A percentile compares a stretch with the other conserved stretches of the same genome.
These are phyloP conservation scores for Melaleuca quinquenervia DNA, from an alignment of 345 rosid genomes.

Conservation along the genomic window DNA sequence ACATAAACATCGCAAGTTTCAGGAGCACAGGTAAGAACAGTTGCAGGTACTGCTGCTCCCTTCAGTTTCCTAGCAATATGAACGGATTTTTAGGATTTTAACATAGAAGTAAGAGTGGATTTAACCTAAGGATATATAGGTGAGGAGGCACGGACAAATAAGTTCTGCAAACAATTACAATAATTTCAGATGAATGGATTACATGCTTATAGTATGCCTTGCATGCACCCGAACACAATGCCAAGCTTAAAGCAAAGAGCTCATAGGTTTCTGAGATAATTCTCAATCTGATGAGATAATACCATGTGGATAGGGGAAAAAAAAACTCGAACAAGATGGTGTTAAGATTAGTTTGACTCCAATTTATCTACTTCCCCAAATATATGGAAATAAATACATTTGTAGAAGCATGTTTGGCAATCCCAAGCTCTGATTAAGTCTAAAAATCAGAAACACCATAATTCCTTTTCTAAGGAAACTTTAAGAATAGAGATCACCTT, in stretches of 20 bases:
- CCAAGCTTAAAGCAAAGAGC: not conserved
- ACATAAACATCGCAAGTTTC: conserved; percentile 37
- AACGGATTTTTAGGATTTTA: not conserved
- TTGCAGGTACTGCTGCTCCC: conserved; percentile 43
- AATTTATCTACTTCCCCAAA: not conserved
- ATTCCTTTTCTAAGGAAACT: not conserved
- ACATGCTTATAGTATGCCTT: not conserved
- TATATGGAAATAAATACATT: not conserved
- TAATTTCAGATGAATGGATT: not conserved
- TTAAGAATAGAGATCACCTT: not conserved
- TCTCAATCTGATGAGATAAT: not conserved
- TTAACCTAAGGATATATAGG: not conserved
- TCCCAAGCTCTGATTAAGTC: not conserved
- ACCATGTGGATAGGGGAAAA: not conserved
- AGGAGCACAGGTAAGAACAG: conserved; percentile 41
- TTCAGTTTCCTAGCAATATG: conserved; percentile 30
- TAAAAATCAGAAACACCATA: not conserved
- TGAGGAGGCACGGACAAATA: not conserved
- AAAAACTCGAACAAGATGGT: not conserved
- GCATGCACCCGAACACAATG: not conserved
- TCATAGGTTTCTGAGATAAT: not conserved
- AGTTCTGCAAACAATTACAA: not conserved
- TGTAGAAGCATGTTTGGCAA: not conserved
- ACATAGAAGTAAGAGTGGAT: not conserved
- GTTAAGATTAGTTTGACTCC: not conserved